A percentile compares a stretch with the other conserved stretches of the same genome.
Conservation (phyloP, 2,329 filamentous ascomycete species). For the Paracoccidioides lutzii region DNA sequence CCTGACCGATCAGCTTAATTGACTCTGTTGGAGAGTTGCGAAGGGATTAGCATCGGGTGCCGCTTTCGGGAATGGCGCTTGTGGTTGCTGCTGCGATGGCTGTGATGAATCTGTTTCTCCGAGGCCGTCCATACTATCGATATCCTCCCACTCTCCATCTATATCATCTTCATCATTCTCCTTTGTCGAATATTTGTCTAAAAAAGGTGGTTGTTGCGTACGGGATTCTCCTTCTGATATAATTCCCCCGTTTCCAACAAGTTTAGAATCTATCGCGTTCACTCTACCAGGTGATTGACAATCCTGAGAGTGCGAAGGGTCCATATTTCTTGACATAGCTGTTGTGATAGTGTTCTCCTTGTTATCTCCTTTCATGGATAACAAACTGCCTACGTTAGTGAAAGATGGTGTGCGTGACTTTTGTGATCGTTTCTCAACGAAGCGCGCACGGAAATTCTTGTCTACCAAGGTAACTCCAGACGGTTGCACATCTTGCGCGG, state of each 20-base stretch:
- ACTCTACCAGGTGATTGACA: background rate
- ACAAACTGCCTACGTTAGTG: conserved; percentile 6
- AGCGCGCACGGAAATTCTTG: conserved; percentile 26
- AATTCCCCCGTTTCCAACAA: background rate
- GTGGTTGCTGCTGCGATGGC: background rate
- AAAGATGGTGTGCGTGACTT: conserved; percentile 13
- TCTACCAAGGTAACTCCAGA: conserved; percentile 20
- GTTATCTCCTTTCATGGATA: background rate
- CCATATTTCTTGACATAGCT: background rate
- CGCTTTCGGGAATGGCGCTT: background rate
- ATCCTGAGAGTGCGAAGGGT: background rate
- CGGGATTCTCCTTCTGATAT: background rate
- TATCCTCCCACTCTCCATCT: background rate
- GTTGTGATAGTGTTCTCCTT: conserved; percentile 1
- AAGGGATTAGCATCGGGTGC: background rate
- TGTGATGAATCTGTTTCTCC: background rate
- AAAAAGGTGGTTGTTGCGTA: too few species aligned
- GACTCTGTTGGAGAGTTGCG: conserved; percentile 13
- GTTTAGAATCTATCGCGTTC: background rate
- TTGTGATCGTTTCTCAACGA: conserved; percentile 20
- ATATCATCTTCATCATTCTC: background rate
- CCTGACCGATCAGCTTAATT: conserved; percentile 17
- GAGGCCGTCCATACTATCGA: background rate
- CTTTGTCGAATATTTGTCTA: too few species aligned
- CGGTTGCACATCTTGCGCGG: conserved; percentile 2